A percentile compares a stretch with the other conserved stretches of the same genome.
phyloP scores from a whole-genome alignment of 257 asterid genomes.

The Nicotiana otophora region DNA sequence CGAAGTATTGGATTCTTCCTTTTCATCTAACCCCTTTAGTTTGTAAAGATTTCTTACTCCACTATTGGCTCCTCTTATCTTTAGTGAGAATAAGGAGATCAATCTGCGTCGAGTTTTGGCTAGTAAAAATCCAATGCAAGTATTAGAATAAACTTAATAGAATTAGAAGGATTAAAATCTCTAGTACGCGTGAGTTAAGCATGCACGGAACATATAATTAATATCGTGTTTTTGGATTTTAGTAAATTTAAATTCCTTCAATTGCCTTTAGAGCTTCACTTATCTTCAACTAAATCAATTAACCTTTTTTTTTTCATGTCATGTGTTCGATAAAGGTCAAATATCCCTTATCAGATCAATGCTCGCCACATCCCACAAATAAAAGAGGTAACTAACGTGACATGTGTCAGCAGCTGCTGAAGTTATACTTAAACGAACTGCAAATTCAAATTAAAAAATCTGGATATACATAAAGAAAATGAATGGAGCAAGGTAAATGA shows the following conservation, averaged over 20 bases:
- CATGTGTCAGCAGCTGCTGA: not conserved
- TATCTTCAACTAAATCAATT: not conserved
- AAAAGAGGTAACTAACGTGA: not conserved
- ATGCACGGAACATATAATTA: not conserved
- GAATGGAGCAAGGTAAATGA: too few relatives aligned
- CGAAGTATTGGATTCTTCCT: too few relatives aligned
- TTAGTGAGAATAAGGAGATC: too few relatives aligned
- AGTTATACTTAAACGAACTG: not conserved
- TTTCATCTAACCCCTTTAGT: too few relatives aligned
- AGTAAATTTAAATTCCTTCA: not conserved
- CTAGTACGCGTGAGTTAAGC: not conserved
- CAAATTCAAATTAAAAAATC: not conserved
- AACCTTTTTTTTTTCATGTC: not conserved
- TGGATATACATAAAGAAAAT: not conserved
- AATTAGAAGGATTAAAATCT: not conserved
- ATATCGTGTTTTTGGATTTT: not conserved
- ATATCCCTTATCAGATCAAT: not conserved
- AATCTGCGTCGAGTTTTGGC: not conserved
- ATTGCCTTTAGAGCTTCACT: not conserved
- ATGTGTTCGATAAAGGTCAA: not conserved
- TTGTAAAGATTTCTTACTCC: too few relatives aligned
- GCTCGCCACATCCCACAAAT: not conserved
- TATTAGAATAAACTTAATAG: not conserved
- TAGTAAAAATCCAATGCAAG: not conserved
- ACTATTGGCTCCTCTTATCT: too few relatives aligned